Evolutionary conservation across 176 grass and related monocot genomes (phyloP), one percentile per base, ranked within the genome.

Genomic region (Avena eriantha): DNA sequence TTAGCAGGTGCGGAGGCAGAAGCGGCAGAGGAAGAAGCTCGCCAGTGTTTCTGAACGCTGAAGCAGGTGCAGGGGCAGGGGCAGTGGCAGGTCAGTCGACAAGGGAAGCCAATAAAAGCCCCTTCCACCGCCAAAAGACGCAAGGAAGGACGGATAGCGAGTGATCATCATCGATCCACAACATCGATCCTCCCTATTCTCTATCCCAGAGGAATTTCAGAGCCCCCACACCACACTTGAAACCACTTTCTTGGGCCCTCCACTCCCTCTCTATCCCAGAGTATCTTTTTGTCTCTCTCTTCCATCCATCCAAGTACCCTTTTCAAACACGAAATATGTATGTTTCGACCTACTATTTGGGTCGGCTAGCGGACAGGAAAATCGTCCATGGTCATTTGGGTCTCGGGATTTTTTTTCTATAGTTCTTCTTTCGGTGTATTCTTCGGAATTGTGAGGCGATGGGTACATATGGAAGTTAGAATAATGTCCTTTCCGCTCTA

Each of bases 131-230:
- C 79, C 65, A 82, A 82, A 91, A 71, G 36, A 45, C 12, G 31
- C 13, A 47, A 9, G 45, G 79, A 47, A 9, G 45, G 79, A 85
- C 55, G 22, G 84, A 92, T 79, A 78, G 70, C 81, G 84, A 90
- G 80, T 54, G 86, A 85, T 86, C 24, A 18, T 53, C 73, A 10
- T 51, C 86, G 79, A 73, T 18, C 88, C 63, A 78, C 76, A 84
- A 83, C 77, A 81, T 85, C 69, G 45, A 47, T 47, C 45, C 45
- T 46, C 24, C 12, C 3, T 14, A n/a, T 11, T 1, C 22, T 17
- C 22, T 16, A 0, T 49, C 85, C 11, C 82, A 65, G 86, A 78
- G 71, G 90, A 91, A 91, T 91, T 96, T 98, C 93, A 96, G 90
- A 90, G 82, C 88, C 74, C 90, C 90, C 85, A 87, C 74, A 13